Percentiles rank a stretch among this genome's conserved stretches.
Conservation (phyloP, 768 basidiomycete species). For the Agrocybe pediades region DNA sequence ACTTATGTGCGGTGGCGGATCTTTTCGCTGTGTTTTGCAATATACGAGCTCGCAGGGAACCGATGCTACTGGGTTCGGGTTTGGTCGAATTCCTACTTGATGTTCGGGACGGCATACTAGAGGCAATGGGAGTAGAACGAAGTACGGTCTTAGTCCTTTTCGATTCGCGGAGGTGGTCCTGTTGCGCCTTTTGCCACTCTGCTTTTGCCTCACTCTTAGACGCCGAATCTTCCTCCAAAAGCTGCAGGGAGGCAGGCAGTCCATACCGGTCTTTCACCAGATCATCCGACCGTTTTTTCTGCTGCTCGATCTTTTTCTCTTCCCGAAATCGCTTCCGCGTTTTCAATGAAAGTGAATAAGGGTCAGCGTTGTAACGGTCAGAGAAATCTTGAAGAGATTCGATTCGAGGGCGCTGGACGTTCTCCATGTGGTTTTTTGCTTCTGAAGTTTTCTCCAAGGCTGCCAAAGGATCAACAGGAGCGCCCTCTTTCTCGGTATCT, state of each 20-base stretch:
- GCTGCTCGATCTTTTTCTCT: slow-evolving; percentile 80
- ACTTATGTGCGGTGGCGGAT: slow-evolving; percentile 23
- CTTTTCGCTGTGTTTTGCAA: slow-evolving; percentile 53
- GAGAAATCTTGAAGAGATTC: slow-evolving; percentile 78
- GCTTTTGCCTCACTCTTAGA: slow-evolving; percentile 60
- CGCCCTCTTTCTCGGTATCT: slow-evolving; percentile 67
- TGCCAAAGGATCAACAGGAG: slow-evolving; percentile 76
- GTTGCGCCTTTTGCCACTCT: slow-evolving; percentile 58
- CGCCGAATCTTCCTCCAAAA: slow-evolving; percentile 68
- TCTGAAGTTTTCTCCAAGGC: slow-evolving; percentile 88
- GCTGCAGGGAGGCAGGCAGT: slow-evolving; percentile 64
- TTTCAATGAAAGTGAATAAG: slow-evolving; percentile 76
- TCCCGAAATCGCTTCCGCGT: slow-evolving; percentile 83
- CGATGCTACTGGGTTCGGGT: slow-evolving; percentile 21
- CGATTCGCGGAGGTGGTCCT: slow-evolving; percentile 43
- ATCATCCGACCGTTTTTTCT: slow-evolving; percentile 70
- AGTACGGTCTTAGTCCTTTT: slow-evolving; percentile 50
- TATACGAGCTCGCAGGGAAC: slow-evolving; percentile 55
- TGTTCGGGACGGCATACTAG: background rate
- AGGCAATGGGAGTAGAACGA: slow-evolving; percentile 26
- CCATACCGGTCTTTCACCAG: slow-evolving; percentile 75
- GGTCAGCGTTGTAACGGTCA: slow-evolving; percentile 81
- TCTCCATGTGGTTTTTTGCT: slow-evolving; percentile 69
- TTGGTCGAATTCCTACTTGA: slow-evolving; percentile 4
- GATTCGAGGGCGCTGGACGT: slow-evolving; percentile 78